Base-by-base conservation (phyloP, 352 stramenopile species). In the Thraustochytrium sp. region DNA sequence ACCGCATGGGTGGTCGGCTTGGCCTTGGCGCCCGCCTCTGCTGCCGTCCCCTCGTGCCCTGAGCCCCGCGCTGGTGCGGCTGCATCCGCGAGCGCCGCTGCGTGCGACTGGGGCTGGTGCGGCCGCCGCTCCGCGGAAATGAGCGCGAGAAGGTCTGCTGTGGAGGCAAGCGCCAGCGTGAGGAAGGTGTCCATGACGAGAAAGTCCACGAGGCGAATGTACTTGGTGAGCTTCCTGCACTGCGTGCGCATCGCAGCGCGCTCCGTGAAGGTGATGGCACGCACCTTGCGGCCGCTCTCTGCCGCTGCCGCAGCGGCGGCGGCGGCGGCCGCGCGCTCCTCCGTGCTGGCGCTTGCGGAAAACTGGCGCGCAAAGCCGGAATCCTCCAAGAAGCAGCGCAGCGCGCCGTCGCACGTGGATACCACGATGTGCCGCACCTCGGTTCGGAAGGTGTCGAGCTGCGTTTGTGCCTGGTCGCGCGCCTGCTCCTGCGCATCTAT, bases 261-360 rank as follows among this genome's bases (percentile, higher is more conserved):
- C 85, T 98, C 94, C 92, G 97, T 98, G 85, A 98, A 98, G 4
- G 93, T 98, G 93, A 98, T 98, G 44, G 94, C 36, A 8, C 48
- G 37, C 8, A 82, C n/a, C 16, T 34, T n/a, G 26, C 36, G 36
- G 16, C 62, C 62, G 13, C 16, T 34, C 11, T 26, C 37, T 16
- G 62, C 62, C 8, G 62, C 59, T 4, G 26, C 59, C 5, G 40
- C 40, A 54, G 62, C 62, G 26, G 23, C 37, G 23, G 62, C 36
- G 23, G 36, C 62, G 16, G 36, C 37, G n/a, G 40, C 37, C 11
- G 62, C 62, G 23, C 40, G 5, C 2, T 75, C 62, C 62, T 48
- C 46, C 31, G 62, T 23, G 16, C n/a, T 54, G 11, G 62, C 37
- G 16, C 1, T 75, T 2, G 3, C 11, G 21, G 62, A 51, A 37